Percentiles rank a stretch among this genome's conserved stretches.
phyloP scores from a whole-genome alignment of 352 stramenopile genomes.

The Globisporangium nodosum region DNA sequence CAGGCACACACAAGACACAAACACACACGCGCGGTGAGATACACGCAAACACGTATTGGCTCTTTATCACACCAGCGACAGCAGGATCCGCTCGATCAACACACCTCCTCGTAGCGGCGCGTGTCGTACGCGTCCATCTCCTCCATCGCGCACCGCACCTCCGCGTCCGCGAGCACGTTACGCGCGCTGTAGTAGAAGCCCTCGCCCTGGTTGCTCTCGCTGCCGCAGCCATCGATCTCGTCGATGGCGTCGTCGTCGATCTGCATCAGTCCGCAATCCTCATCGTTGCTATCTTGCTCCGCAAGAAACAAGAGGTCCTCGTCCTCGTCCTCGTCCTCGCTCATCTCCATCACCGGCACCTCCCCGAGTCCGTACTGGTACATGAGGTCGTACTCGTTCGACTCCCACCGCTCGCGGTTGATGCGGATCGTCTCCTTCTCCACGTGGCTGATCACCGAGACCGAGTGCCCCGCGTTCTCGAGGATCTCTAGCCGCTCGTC shows the following conservation, averaged over 20 bases:
- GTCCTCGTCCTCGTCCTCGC: conserved; percentile 45
- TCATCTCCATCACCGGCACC: conserved; percentile 50
- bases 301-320: conserved; percentile 28
- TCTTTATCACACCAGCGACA: too few species aligned
- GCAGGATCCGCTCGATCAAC: neutral
- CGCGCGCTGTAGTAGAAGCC: conserved; percentile 49
- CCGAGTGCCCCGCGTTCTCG: conserved; percentile 56
- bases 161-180: conserved; percentile 39
- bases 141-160: conserved; percentile 63
- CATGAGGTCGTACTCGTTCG: conserved; percentile 81
- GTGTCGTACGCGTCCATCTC: conserved; percentile 73
- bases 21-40: too few species aligned
- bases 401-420: conserved; percentile 80
- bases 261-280: conserved; percentile 6
- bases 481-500: conserved; percentile 76
- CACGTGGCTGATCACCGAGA: conserved; percentile 57
- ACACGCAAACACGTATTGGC: too few species aligned
- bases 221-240: conserved; percentile 13
- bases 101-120: conserved; percentile 56
- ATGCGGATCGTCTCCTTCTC: conserved; percentile 66
- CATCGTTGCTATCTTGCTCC: conserved; percentile 25
- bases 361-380: conserved; percentile 77
- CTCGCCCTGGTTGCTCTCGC: conserved; percentile 16
- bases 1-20: conserved; percentile 2
- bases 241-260: neutral